phyloP scores from a whole-genome alignment of 192 early-diverging fungal genomes.

The Dissophora ornata region DNA sequence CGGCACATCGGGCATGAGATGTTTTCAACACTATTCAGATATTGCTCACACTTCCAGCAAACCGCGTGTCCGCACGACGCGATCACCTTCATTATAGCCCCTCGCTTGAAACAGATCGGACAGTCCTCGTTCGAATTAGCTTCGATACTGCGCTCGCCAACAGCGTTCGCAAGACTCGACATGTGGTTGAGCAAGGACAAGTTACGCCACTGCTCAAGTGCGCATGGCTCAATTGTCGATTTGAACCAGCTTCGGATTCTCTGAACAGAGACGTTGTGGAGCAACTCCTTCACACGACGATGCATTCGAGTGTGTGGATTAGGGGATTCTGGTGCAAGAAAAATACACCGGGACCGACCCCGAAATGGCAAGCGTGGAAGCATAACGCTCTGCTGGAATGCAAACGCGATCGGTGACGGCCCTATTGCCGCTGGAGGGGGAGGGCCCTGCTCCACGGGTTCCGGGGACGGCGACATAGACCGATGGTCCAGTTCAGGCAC shows the following conservation, averaged over 20 bases:
- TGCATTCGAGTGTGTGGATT: background rate
- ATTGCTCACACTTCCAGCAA: slow-evolving; percentile 46
- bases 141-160: background rate
- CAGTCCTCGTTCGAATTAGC: background rate
- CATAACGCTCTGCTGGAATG: slow-evolving; percentile 18
- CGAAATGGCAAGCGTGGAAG: slow-evolving; percentile 17
- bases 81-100: slow-evolving; percentile 20
- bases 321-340: slow-evolving; percentile 1
- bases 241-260: slow-evolving; percentile 31
- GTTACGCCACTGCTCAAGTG: slow-evolving; percentile 37
- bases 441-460: background rate
- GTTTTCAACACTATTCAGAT: slow-evolving; percentile 23
- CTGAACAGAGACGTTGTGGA: slow-evolving; percentile 34
- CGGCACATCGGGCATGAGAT: slow-evolving; percentile 45
- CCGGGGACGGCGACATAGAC: background rate
- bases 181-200: slow-evolving; percentile 8
- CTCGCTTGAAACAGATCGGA: slow-evolving; percentile 28
- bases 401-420: background rate
- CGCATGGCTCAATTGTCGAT: slow-evolving; percentile 23
- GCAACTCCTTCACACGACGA: slow-evolving; percentile 18
- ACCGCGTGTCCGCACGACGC: slow-evolving; percentile 14
- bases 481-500: background rate
- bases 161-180: background rate
- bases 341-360: slow-evolving; percentile 29
- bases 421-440: too few species aligned